Percentiles rank a stretch among this genome's conserved stretches.
Conservation (phyloP, 83 land plant species). For the Larix sibirica region DNA sequence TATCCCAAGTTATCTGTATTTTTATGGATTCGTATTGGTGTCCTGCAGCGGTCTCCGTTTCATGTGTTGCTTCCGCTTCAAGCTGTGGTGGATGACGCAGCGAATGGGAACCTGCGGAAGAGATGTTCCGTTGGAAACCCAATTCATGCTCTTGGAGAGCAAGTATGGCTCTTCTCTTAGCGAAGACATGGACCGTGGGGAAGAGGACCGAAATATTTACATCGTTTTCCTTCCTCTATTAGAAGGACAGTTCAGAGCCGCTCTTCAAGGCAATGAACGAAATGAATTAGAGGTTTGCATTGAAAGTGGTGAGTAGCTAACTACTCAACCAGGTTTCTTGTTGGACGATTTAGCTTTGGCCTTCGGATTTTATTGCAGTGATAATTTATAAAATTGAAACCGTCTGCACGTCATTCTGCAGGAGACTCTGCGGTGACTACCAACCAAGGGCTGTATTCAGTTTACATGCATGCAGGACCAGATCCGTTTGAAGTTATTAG, state of each 20-base stretch:
- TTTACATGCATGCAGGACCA: constrained; percentile 83
- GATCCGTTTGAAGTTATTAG: constrained; percentile 88
- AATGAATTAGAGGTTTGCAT: constrained; percentile 84
- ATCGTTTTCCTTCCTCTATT: constrained; percentile 84
- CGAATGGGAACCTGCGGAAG: constrained; percentile 80
- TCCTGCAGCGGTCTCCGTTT: constrained; percentile 73
- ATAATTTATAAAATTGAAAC: neutral
- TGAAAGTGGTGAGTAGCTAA: constrained; percentile 84
- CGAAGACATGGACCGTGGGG: neutral
- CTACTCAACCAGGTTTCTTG: neutral
- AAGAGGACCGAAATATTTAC: constrained; percentile 53
- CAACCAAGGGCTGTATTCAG: constrained; percentile 54
- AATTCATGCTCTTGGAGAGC: constrained; percentile 88
- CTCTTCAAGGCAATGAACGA: constrained; percentile 77
- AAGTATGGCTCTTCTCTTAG: constrained; percentile 30
- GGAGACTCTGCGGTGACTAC: constrained; percentile 79
- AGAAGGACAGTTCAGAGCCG: constrained; percentile 88
- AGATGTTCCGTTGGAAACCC: constrained; percentile 83
- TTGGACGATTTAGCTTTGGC: neutral
- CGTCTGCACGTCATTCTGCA: constrained; percentile 41
- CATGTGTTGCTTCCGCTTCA: constrained; percentile 90
- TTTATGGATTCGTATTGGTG: neutral
- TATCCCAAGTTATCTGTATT: neutral
- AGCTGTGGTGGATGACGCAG: constrained; percentile 97
- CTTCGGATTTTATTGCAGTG: neutral